Conservation (phyloP, 2,329 filamentous ascomycete genomes). For the Sodiomyces alkalinus region DNA sequence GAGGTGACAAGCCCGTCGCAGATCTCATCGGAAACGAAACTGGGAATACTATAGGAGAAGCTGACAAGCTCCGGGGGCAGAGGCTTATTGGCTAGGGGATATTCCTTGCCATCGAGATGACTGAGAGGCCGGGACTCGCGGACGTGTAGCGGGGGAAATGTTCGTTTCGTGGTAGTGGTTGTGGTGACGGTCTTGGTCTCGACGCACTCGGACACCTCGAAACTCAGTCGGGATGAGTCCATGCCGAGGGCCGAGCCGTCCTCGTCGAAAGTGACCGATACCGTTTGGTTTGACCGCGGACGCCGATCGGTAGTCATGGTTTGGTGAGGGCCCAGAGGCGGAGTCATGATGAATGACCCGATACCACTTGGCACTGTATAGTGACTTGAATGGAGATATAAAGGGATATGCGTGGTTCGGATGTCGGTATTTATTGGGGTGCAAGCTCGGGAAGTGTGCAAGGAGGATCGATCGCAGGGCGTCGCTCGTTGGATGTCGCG, state of each 20-base stretch:
- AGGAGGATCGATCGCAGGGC: too few relatives aligned
- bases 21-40: slow-evolving; percentile 2
- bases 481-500: too few relatives aligned
- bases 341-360: slow-evolving; percentile 24
- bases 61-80: slow-evolving; percentile 67
- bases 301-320: slow-evolving; percentile 9
- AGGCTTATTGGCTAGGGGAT: slow-evolving; percentile 69
- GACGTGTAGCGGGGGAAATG: slow-evolving; percentile 72
- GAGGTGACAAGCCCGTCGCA: slow-evolving; percentile 2
- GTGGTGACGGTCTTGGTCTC: slow-evolving; percentile 69
- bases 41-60: slow-evolving; percentile 55
- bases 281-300: slow-evolving; percentile 25
- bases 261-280: slow-evolving; percentile 33
- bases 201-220: slow-evolving; percentile 48
- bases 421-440: too few relatives aligned
- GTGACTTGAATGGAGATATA: too few relatives aligned
- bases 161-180: slow-evolving; percentile 76
- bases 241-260: slow-evolving; percentile 15
- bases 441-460: too few relatives aligned
- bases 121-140: slow-evolving; percentile 55
- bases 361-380: too few relatives aligned
- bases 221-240: slow-evolving; percentile 25
- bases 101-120: slow-evolving; percentile 73
- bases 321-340: slow-evolving; percentile 15
- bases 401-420: too few relatives aligned